phyloP scores from a whole-genome alignment of 306 rosid species.

The Nissolia schottii region DNA sequence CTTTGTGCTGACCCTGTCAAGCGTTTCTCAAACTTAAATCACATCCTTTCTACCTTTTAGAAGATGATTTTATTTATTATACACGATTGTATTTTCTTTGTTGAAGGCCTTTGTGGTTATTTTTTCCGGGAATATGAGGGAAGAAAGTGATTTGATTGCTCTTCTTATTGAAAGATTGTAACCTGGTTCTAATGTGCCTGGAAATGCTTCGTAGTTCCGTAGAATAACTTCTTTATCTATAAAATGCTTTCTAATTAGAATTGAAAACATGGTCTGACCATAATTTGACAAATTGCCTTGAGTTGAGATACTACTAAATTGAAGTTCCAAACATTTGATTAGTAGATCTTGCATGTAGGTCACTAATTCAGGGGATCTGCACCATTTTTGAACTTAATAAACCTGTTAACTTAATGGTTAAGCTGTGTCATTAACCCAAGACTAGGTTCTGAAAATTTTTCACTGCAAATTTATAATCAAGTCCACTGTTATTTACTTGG shows the following conservation, averaged over 20 bases:
- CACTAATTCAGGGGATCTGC: background rate
- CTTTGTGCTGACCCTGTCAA: background rate
- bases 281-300: background rate
- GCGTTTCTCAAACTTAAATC: slow-evolving; percentile 4
- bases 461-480: background rate
- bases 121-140: background rate
- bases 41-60: background rate
- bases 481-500: background rate
- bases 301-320: background rate
- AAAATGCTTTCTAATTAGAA: slow-evolving; percentile 13
- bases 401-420: slow-evolving; percentile 2
- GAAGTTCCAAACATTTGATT: background rate
- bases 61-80: slow-evolving; percentile 9
- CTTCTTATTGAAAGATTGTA: slow-evolving; percentile 2
- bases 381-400: background rate
- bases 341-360: background rate
- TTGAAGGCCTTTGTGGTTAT: background rate
- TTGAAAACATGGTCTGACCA: background rate
- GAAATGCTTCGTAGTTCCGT: background rate
- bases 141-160: slow-evolving; percentile 3
- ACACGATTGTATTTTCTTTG: background rate
- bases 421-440: background rate
- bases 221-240: background rate
- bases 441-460: background rate
- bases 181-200: background rate